Evolutionary conservation across 177 flowering plant genomes (phyloP).

Genomic region (Vitis hybrid): DNA sequence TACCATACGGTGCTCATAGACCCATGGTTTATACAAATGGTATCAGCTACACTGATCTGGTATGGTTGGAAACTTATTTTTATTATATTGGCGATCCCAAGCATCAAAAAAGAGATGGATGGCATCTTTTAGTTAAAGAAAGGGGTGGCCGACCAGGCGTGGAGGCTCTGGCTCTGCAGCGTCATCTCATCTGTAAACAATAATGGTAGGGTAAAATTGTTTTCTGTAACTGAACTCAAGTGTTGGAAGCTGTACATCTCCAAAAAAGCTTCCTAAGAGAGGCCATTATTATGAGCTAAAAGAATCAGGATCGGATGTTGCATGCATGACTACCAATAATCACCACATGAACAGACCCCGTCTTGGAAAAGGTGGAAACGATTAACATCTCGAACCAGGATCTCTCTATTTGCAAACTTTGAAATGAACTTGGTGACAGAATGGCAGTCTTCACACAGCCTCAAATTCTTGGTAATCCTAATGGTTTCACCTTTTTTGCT

Average conservation of each 20-base stretch:
- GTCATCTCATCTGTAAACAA: too few species aligned
- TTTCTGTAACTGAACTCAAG: too few species aligned
- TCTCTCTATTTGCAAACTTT: conserved; percentile 60
- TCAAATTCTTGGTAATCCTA: conserved; percentile 74
- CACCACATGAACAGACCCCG: conserved; percentile 83
- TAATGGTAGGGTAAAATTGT: too few species aligned
- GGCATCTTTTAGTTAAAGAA: too few species aligned
- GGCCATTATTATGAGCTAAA: not conserved
- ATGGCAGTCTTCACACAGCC: conserved; percentile 88
- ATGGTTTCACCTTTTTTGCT: conserved; percentile 53
- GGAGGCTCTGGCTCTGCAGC: too few species aligned
- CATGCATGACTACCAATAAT: conserved; percentile 55
- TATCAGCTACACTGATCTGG: too few species aligned
- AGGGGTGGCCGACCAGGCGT: too few species aligned
- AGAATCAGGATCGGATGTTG: not conserved
- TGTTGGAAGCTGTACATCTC: not conserved
- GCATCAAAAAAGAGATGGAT: too few species aligned
- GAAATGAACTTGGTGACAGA: conserved; percentile 73
- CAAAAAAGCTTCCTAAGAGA: not conserved
- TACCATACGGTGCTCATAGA: too few species aligned
- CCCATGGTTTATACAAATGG: too few species aligned
- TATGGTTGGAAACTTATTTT: too few species aligned
- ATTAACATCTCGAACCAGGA: conserved; percentile 77
- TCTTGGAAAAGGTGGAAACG: conserved; percentile 72
- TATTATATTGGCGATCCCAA: too few species aligned